Conservation (phyloP, 257 asterid species). For the Solanum chmielewskii region DNA sequence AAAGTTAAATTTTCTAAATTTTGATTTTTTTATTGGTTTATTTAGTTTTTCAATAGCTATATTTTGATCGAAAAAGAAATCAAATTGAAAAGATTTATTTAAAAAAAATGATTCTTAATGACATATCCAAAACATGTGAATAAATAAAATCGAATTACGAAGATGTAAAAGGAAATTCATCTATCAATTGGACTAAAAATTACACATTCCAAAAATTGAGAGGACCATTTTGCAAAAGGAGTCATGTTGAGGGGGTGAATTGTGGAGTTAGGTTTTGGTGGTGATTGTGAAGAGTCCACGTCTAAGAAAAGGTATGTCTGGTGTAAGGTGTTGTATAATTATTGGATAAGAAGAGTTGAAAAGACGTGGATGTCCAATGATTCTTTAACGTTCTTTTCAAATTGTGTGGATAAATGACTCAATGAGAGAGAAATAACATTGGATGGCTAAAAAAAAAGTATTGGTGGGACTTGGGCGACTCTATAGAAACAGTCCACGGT, state of each 20-base stretch:
- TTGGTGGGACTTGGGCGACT: neutral
- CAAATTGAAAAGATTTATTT: too few species aligned
- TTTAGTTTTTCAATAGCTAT: too few species aligned
- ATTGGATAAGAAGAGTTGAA: constrained; percentile 12
- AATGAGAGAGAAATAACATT: neutral
- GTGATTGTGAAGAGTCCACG: constrained; percentile 38
- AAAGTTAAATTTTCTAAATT: too few species aligned
- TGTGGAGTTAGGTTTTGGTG: constrained; percentile 12
- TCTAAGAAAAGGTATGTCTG: constrained; percentile 9
- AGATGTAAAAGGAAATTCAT: too few species aligned
- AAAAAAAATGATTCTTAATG: neutral
- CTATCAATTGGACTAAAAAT: neutral
- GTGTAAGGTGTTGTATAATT: constrained; percentile 4
- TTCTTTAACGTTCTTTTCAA: constrained; percentile 33
- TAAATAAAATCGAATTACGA: too few species aligned
- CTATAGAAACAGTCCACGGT: too few species aligned
- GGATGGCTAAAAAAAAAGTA: neutral
- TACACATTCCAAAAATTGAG: neutral
- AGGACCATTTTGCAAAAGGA: neutral
- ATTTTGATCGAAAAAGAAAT: too few species aligned
- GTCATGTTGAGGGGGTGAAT: neutral
- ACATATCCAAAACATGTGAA: too few species aligned
- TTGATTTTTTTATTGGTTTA: too few species aligned
- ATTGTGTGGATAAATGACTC: neutral
- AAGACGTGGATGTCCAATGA: constrained; percentile 41